A percentile compares a stretch with the other conserved stretches of the same genome.
Evolutionary conservation across 768 basidiomycete species (phyloP).

Genomic region (Mycena metata): DNA sequence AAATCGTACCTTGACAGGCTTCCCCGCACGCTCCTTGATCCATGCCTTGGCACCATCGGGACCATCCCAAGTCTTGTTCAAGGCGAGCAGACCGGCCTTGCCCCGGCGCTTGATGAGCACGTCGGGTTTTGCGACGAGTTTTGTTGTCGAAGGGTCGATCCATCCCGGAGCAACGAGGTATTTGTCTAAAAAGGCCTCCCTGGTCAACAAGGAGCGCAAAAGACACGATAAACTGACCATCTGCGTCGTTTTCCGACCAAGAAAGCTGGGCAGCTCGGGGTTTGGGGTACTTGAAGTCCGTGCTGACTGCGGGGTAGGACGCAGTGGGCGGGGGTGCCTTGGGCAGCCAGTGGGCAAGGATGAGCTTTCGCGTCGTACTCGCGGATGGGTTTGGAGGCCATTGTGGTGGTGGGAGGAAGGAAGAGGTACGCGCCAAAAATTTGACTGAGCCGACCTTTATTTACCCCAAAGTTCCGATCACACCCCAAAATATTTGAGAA

Average conservation of each 20-base stretch:
- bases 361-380: slow-evolving; percentile 98
- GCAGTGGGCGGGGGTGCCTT: slow-evolving; percentile 73
- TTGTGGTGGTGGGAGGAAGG: slow-evolving; percentile 23
- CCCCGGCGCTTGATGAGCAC: slow-evolving; percentile 99
- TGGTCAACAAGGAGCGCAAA: slow-evolving; percentile 13
- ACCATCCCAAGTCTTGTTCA: slow-evolving; percentile 94
- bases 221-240: slow-evolving; percentile 2
- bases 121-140: slow-evolving; percentile 95
- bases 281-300: slow-evolving; percentile 39
- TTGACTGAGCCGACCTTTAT: background rate
- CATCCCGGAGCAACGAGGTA: slow-evolving; percentile 36
- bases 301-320: slow-evolving; percentile 28
- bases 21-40: slow-evolving; percentile 91
- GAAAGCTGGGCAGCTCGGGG: slow-evolving; percentile 70
- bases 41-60: slow-evolving; percentile 88
- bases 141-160: slow-evolving; percentile 49
- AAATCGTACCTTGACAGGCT: slow-evolving; percentile 84
- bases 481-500: slow-evolving; percentile 3
- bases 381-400: slow-evolving; percentile 36
- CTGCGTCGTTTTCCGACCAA: slow-evolving; percentile 48
- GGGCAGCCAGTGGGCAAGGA: slow-evolving; percentile 97
- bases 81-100: slow-evolving; percentile 94
- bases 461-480: slow-evolving; percentile 26
- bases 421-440: slow-evolving; percentile 13
- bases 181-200: slow-evolving; percentile 24